Evolutionary conservation across 2,329 filamentous ascomycete genomes (phyloP).

Genomic region (Pseudogymnoascus destructans): DNA sequence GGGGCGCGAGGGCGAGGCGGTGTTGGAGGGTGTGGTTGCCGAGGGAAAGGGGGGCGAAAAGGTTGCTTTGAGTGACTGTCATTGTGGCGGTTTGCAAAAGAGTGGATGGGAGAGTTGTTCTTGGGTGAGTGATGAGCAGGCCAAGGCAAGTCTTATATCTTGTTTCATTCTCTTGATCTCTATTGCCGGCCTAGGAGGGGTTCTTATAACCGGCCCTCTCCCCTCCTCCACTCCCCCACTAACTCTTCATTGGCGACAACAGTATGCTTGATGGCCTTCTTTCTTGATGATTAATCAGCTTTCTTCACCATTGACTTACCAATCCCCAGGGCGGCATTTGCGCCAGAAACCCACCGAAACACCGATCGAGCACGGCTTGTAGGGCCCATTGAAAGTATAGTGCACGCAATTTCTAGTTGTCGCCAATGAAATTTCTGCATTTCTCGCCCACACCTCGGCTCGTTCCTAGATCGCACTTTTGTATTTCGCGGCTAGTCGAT

Average conservation of each 20-base stretch:
- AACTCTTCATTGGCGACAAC: not conserved
- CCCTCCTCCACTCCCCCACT: not conserved
- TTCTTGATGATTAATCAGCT: not conserved
- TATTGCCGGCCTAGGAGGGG: not conserved
- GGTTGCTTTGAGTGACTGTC: conserved; percentile 12
- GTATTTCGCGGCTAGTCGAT: not conserved
- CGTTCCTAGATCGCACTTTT: not conserved
- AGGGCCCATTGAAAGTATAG: not conserved
- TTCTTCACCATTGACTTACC: not conserved
- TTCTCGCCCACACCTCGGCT: conserved; percentile 1
- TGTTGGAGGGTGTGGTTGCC: conserved; percentile 30
- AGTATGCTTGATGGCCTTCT: not conserved
- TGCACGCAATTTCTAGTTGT: not conserved
- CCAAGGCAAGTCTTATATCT: not conserved
- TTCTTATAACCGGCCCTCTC: not conserved
- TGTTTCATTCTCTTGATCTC: not conserved
- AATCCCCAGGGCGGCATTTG: not conserved
- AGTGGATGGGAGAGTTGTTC: not conserved
- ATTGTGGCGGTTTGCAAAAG: not conserved
- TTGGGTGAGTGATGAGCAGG: not conserved
- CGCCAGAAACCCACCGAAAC: conserved; percentile 1
- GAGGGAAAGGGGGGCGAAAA: conserved; percentile 32
- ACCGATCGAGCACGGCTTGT: not conserved
- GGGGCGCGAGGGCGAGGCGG: conserved; percentile 39
- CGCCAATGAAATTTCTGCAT: conserved; percentile 6